Base-by-base conservation (phyloP, 1,284 basidiomycete genomes). In the Cutaneotrichosporon sp. region DNA sequence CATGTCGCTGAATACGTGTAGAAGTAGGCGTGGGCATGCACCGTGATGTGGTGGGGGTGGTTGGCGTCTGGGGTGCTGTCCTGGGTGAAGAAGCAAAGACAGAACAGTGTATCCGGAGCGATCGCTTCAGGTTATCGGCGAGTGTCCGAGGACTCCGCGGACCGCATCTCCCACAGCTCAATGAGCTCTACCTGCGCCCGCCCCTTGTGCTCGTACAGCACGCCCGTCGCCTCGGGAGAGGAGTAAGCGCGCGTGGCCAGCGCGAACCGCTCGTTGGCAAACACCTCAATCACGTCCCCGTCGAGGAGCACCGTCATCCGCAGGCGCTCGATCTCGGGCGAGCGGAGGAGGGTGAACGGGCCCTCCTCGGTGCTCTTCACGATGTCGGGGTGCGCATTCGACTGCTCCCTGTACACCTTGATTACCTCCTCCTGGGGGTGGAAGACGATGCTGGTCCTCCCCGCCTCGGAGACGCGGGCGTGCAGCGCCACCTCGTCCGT, bases 231-330 rank as follows among this genome's bases (percentile, higher is more conserved):
- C 4, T 29, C n/a, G 6, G 49, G 18, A 2, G 47, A 38, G 3
- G 36, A 29, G 62, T 76, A 77, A 13, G 69, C 66, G n/a, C 74
- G 65, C 18, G 74, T 74, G 7, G 75, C 63, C n/a, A 77, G 63
- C 7, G 71, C 64, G 25, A 67, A 63, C 49, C 71, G 67, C 55
- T 74, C 70, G 54, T 77, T 77, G n/a, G 72, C 71, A 43, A 70
- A 70, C 16, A 77, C 68, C 52, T 77, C 74, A n/a, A 77, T 43
- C 13, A 75, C 58, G 34, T 70, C 71, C 57, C 69, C 67, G 59
- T 77, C 75, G 27, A 76, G 58, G 25, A 74, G 59, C n/a, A 77
- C 65, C 0, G 64, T 66, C 29, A 76, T 56, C 33, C 68, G 60
- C 43, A 76, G 67, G 2, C 58, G 54, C 57, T 68, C 68, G 27